These are phyloP conservation scores for Brassica balearica DNA, from an alignment of 441 rosid species.

Conservation along the genomic window DNA sequence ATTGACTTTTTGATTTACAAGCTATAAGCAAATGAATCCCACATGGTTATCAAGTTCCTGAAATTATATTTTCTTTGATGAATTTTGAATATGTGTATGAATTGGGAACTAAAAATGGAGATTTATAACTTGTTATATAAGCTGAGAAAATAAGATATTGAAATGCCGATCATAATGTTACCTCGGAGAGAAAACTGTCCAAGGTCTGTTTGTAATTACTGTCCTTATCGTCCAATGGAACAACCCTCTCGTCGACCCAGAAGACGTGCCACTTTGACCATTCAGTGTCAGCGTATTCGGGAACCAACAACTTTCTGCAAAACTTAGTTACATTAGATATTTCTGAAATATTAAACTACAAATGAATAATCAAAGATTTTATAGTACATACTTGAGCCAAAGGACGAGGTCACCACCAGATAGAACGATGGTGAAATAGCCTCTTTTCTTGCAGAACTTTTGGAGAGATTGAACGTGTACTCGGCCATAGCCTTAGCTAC, in stretches of 20 bases:
- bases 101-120: neutral
- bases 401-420: constrained; percentile 85
- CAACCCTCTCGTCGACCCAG: constrained; percentile 94
- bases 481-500: constrained; percentile 67
- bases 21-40: neutral
- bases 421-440: constrained; percentile 74
- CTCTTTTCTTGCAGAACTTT: constrained; percentile 62
- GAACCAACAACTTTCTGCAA: constrained; percentile 65
- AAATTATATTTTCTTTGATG: neutral
- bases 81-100: neutral
- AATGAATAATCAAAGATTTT: neutral
- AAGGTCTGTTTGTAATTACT: constrained; percentile 84
- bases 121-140: neutral
- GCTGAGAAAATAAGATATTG: neutral
- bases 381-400: constrained; percentile 62
- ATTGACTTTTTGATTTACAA: neutral
- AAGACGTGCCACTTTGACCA: constrained; percentile 93
- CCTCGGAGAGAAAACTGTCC: constrained; percentile 80
- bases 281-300: constrained; percentile 61
- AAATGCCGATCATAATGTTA: constrained; percentile 29
- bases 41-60: neutral
- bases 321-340: neutral
- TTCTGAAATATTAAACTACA: neutral
- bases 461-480: constrained; percentile 67
- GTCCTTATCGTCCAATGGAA: constrained; percentile 69